phyloP scores from a whole-genome alignment of 768 basidiomycete genomes.

The Rhizopogon roseolus region DNA sequence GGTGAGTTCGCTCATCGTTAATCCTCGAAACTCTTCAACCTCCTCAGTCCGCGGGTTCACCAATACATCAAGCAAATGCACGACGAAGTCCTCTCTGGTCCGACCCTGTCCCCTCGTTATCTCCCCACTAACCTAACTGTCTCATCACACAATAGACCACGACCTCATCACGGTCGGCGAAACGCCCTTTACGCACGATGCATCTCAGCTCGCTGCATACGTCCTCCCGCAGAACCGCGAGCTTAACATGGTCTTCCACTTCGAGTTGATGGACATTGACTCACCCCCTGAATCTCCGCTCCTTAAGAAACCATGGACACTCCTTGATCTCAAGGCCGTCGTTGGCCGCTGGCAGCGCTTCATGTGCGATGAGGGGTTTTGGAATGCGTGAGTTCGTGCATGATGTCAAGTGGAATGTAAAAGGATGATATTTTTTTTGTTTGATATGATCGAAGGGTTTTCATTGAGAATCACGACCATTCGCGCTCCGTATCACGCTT shows the following conservation, averaged over 20 bases:
- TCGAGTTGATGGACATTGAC: slow-evolving; percentile 60
- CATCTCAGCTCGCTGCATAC: slow-evolving; percentile 48
- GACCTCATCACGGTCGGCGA: slow-evolving; percentile 66
- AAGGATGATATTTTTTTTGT: background rate
- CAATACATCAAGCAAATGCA: slow-evolving; percentile 69
- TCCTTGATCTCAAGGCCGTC: slow-evolving; percentile 47
- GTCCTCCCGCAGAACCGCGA: slow-evolving; percentile 54
- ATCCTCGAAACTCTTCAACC: background rate
- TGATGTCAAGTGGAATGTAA: background rate
- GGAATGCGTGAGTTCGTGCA: slow-evolving; percentile 50
- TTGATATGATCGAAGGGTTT: slow-evolving; percentile 35
- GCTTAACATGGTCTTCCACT: slow-evolving; percentile 63
- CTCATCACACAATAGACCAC: slow-evolving; percentile 31
- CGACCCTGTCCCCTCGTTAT: slow-evolving; percentile 14
- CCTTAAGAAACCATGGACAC: slow-evolving; percentile 41
- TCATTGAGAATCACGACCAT: slow-evolving; percentile 71
- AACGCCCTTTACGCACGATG: slow-evolving; percentile 52
- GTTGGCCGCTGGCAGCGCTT: slow-evolving; percentile 51
- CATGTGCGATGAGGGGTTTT: slow-evolving; percentile 55
- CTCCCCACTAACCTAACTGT: background rate
- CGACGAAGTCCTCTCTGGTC: slow-evolving; percentile 52
- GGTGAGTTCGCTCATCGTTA: slow-evolving; percentile 32
- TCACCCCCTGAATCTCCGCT: slow-evolving; percentile 37
- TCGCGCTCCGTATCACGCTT: slow-evolving; percentile 61
- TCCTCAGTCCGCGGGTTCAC: slow-evolving; percentile 53